A percentile compares a stretch with the other conserved stretches of the same genome.
These are phyloP conservation scores for Sclerotinia sclerotiorum DNA, from an alignment of 2,329 filamentous ascomycete genomes.

Conservation along the genomic window DNA sequence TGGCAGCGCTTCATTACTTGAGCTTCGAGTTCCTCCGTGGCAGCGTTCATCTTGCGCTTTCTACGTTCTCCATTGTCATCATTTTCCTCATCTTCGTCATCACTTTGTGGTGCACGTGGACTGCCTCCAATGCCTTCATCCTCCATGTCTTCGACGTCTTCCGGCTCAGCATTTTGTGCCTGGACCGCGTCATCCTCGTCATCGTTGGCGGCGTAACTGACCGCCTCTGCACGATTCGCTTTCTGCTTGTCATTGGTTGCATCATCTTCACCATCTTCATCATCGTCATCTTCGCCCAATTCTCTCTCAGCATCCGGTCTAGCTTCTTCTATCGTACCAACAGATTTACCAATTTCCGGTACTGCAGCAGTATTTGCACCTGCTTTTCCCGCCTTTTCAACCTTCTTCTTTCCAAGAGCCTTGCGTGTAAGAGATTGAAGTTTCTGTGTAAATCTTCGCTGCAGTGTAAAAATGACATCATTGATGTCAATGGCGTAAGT, in stretches of 20 bases:
- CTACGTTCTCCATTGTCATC: slow-evolving; percentile 35
- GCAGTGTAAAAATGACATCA: slow-evolving; percentile 78
- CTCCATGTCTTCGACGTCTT: slow-evolving; percentile 52
- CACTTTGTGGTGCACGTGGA: slow-evolving; percentile 42
- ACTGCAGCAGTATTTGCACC: slow-evolving; percentile 64
- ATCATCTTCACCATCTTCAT: slow-evolving; percentile 65
- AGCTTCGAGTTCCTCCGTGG: slow-evolving; percentile 51
- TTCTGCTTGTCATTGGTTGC: slow-evolving; percentile 72
- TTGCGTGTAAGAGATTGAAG: slow-evolving; percentile 69
- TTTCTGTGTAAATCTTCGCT: slow-evolving; percentile 72
- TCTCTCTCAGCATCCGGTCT: slow-evolving; percentile 45
- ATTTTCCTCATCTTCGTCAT: slow-evolving; percentile 43
- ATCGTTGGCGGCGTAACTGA: slow-evolving; percentile 90
- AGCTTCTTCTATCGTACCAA: slow-evolving; percentile 55
- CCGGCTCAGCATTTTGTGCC: slow-evolving; percentile 55
- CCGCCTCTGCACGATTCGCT: slow-evolving; percentile 74
- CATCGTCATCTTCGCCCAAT: slow-evolving; percentile 54
- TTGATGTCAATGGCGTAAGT: slow-evolving; percentile 79
- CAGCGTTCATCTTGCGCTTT: slow-evolving; percentile 31
- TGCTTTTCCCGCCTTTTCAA: slow-evolving; percentile 54
- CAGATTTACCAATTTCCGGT: slow-evolving; percentile 70
- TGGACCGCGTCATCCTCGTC: slow-evolving; percentile 83
- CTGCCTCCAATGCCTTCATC: slow-evolving; percentile 55
- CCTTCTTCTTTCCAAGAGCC: slow-evolving; percentile 82
- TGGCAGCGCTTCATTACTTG: slow-evolving; percentile 63